phyloP scores from a whole-genome alignment of 2,329 filamentous ascomycete genomes.

The Cucurbitaria berberidis region DNA sequence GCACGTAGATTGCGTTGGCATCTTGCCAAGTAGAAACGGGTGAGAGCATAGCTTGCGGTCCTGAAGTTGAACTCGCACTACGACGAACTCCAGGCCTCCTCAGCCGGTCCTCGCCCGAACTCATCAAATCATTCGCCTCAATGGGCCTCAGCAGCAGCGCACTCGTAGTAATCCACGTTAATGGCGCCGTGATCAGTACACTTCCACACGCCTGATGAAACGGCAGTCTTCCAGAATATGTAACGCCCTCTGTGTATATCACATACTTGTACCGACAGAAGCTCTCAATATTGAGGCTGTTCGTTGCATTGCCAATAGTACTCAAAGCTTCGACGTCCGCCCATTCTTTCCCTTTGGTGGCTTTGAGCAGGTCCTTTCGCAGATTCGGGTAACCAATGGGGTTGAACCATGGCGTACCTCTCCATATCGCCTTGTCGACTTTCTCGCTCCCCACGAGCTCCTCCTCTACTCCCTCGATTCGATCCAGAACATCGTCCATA shows the following conservation, averaged over 20 bases:
- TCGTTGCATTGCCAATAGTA: neutral
- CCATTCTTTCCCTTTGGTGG: constrained; percentile 20
- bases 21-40: constrained; percentile 2
- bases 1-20: constrained; percentile 25
- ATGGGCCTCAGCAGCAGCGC: constrained; percentile 19
- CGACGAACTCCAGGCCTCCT: neutral
- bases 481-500: constrained; percentile 13
- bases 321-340: constrained; percentile 24
- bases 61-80: neutral
- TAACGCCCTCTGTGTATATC: constrained; percentile 30
- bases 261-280: constrained; percentile 28
- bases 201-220: constrained; percentile 28
- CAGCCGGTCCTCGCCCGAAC: neutral
- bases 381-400: constrained; percentile 19
- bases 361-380: constrained; percentile 24
- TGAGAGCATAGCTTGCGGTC: neutral
- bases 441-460: constrained; percentile 15
- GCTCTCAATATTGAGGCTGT: constrained; percentile 17
- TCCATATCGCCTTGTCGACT: constrained; percentile 24
- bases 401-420: constrained; percentile 32
- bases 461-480: constrained; percentile 13
- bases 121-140: constrained; percentile 9
- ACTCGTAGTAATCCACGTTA: constrained; percentile 20
- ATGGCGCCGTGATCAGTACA: constrained; percentile 20
- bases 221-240: constrained; percentile 24